Conservation (phyloP, 2,329 filamentous ascomycete species). For the Penicillium aurantiogriseum region DNA sequence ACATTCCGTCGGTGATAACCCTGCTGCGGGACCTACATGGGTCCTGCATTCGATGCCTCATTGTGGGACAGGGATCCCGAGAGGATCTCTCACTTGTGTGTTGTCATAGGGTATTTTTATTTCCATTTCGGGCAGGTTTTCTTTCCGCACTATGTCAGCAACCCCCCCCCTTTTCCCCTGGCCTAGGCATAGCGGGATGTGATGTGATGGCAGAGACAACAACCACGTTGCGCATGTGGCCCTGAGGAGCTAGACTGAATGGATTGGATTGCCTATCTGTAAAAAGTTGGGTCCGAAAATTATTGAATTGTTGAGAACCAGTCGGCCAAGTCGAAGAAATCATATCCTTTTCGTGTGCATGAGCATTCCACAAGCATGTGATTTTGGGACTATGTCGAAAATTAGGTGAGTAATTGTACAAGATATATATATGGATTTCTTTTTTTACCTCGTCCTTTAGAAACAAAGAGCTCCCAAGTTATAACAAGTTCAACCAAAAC, state of each 20-base stretch:
- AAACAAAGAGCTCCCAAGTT: not conserved
- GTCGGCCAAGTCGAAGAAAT: not conserved
- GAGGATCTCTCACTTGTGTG: not conserved
- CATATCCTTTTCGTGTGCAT: conserved; percentile 1
- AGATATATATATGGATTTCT: not conserved
- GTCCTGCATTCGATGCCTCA: not conserved
- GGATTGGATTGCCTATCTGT: not conserved
- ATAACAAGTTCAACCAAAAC: not conserved
- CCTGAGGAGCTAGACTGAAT: conserved; percentile 11
- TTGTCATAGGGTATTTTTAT: not conserved
- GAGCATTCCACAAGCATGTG: conserved; percentile 1
- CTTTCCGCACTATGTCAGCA: conserved; percentile 2
- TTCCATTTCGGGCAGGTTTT: not conserved
- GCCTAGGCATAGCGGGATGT: conserved; percentile 12
- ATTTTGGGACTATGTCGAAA: not conserved
- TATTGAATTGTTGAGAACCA: not conserved
- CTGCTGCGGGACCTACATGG: not conserved
- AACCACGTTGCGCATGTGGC: conserved; percentile 22
- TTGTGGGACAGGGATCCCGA: not conserved
- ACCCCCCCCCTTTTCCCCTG: conserved; percentile 12
- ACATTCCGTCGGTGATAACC: not conserved
- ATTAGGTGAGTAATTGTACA: not conserved
- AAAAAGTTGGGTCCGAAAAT: conserved; percentile 7
- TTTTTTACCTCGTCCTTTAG: not conserved
- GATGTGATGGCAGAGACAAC: conserved; percentile 14